Conservation (phyloP, 2,329 filamentous ascomycete species). For the Elsinoe arachidis region DNA sequence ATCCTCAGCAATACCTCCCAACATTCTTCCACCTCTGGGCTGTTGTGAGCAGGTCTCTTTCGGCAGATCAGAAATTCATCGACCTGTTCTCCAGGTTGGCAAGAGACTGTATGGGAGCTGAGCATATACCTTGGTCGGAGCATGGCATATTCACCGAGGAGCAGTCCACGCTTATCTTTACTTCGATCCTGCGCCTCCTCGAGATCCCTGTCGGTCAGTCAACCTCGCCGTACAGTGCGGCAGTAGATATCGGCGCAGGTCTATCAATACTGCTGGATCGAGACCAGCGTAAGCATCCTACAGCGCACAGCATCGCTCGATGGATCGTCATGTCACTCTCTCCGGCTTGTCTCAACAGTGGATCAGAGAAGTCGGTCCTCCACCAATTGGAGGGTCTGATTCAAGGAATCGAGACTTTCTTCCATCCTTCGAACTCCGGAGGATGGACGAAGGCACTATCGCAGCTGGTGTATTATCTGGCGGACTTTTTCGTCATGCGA, state of each 20-base stretch:
- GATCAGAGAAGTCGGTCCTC: constrained; percentile 60
- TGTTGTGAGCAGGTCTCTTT: constrained; percentile 78
- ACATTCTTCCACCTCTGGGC: constrained; percentile 97
- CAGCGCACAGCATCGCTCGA: constrained; percentile 82
- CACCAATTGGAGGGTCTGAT: constrained; percentile 82
- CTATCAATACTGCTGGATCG: constrained; percentile 80
- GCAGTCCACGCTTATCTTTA: constrained; percentile 88
- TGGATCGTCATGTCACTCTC: constrained; percentile 93
- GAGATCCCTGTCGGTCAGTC: constrained; percentile 96
- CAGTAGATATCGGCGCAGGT: constrained; percentile 74
- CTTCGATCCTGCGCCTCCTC: constrained; percentile 75
- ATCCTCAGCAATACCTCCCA: constrained; percentile 80
- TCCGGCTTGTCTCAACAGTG: constrained; percentile 66
- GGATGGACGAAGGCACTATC: constrained; percentile 83
- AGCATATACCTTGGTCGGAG: constrained; percentile 70
- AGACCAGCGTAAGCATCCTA: constrained; percentile 86
- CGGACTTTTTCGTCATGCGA: constrained; percentile 92
- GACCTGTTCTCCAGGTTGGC: constrained; percentile 84
- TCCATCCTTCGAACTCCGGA: constrained; percentile 94
- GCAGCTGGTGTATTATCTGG: constrained; percentile 83
- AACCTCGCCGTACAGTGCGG: constrained; percentile 75
- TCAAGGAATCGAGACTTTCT: constrained; percentile 95
- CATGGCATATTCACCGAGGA: constrained; percentile 88
- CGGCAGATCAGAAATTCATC: constrained; percentile 77
- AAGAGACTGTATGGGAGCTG: constrained; percentile 67